Percentiles rank a stretch among this genome's conserved stretches.
phyloP scores from a whole-genome alignment of 768 basidiomycete species.

The Wakefieldia striispora region DNA sequence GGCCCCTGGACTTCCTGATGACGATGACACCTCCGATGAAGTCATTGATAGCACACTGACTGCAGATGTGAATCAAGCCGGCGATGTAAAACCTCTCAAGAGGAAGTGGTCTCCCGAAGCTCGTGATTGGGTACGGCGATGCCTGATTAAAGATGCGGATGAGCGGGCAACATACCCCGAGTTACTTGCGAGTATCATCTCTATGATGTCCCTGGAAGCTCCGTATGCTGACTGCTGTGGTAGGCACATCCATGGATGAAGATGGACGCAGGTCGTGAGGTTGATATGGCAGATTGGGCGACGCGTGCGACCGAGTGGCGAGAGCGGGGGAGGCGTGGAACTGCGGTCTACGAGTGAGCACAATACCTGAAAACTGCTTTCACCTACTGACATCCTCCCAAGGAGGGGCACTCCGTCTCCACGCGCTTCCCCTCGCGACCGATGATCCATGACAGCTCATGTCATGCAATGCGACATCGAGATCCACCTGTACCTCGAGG shows the following conservation, averaged over 20 bases:
- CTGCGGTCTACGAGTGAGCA: constrained; percentile 24
- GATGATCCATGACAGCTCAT: constrained; percentile 13
- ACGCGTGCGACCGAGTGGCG: constrained; percentile 44
- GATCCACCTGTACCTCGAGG: constrained; percentile 1
- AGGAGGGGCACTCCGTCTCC: constrained; percentile 23
- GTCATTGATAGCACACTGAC: constrained; percentile 2
- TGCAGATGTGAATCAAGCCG: constrained; percentile 12
- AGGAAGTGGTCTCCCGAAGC: constrained; percentile 45
- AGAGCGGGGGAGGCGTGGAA: constrained; percentile 24
- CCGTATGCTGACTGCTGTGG: neutral
- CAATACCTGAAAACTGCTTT: constrained; percentile 2
- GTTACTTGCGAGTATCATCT: constrained; percentile 54
- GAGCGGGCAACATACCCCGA: constrained; percentile 80
- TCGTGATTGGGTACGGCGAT: constrained; percentile 77
- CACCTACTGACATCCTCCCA: constrained; percentile 8
- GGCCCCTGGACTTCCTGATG: constrained; percentile 80
- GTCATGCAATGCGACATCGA: neutral
- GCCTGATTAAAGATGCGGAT: constrained; percentile 79
- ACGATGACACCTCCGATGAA: constrained; percentile 30
- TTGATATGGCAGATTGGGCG: constrained; percentile 89
- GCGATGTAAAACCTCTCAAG: constrained; percentile 8
- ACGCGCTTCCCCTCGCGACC: constrained; percentile 22
- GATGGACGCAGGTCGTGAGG: constrained; percentile 54
- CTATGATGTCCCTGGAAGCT: neutral
- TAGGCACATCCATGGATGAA: constrained; percentile 80